A percentile compares a stretch with the other conserved stretches of the same genome.
Conservation (phyloP, 1,284 basidiomycete species). For the Coniophora puteana region DNA sequence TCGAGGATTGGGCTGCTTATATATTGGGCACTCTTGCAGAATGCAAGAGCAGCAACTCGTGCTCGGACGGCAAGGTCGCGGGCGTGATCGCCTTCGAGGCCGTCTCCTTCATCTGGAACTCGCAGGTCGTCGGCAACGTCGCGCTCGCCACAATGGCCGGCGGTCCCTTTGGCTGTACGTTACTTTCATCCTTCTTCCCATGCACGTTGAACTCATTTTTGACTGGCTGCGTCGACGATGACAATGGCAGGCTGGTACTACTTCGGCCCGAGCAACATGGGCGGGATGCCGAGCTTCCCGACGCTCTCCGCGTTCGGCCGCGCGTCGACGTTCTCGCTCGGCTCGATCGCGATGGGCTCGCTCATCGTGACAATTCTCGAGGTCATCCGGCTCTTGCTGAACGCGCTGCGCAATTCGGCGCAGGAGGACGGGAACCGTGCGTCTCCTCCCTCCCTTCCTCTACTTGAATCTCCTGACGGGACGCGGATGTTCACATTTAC, state of each 20-base stretch:
- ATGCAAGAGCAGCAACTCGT: constrained; percentile 38
- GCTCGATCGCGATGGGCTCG: constrained; percentile 86
- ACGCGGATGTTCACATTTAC: neutral
- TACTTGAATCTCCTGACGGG: too few relatives aligned
- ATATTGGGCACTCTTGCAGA: too few relatives aligned
- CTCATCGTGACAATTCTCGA: constrained; percentile 87
- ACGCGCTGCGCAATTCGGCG: constrained; percentile 61
- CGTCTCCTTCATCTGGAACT: constrained; percentile 84
- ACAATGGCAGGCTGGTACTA: constrained; percentile 65
- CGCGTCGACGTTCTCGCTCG: constrained; percentile 79
- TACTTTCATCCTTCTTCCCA: neutral
- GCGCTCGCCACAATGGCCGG: constrained; percentile 79
- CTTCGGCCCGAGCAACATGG: constrained; percentile 47
- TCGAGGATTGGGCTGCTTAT: neutral
- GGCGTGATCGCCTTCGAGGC: constrained; percentile 77
- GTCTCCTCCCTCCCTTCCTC: constrained; percentile 21
- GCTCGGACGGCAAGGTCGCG: constrained; percentile 51
- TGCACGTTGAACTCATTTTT: neutral
- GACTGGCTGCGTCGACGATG: too few relatives aligned
- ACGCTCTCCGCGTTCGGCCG: constrained; percentile 70
- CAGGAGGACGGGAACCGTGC: constrained; percentile 69
- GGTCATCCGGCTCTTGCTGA: constrained; percentile 64
- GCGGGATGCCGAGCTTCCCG: constrained; percentile 60
- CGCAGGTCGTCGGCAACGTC: constrained; percentile 78
- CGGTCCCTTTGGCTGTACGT: constrained; percentile 53